Conservation (phyloP, 805 yeast species). For the Schwanniomyces occidentalis region DNA sequence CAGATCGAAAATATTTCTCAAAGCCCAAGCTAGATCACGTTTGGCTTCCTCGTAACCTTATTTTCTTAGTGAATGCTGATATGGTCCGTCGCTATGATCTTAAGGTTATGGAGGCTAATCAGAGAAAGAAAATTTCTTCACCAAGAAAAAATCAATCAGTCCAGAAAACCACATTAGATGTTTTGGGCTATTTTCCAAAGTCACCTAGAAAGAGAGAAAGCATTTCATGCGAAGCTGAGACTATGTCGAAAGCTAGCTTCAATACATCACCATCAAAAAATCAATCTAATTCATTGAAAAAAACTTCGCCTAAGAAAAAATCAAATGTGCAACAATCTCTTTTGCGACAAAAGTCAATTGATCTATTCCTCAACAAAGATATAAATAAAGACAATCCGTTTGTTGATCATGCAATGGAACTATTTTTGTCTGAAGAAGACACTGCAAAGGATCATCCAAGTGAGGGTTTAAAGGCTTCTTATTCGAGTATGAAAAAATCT, state of each 20-base stretch:
- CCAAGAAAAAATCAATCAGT: constrained; percentile 15
- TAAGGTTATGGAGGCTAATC: constrained; percentile 1
- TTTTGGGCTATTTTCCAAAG: constrained; percentile 8
- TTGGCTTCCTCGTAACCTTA: constrained; percentile 22
- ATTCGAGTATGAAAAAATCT: neutral
- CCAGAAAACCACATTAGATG: constrained; percentile 30
- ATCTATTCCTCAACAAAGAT: constrained; percentile 1
- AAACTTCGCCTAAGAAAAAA: neutral
- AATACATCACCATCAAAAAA: too few species aligned
- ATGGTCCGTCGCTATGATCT: constrained; percentile 14
- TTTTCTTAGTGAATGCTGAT: constrained; percentile 14
- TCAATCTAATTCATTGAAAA: neutral
- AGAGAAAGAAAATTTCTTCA: constrained; percentile 10
- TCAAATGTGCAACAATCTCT: neutral
- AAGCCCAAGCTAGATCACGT: constrained; percentile 9
- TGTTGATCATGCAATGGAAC: neutral
- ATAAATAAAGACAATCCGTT: constrained; percentile 2
- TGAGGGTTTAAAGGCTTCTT: neutral
- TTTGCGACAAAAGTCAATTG: constrained; percentile 3
- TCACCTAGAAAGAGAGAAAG: constrained; percentile 10
- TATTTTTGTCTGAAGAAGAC: neutral
- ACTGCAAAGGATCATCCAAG: neutral
- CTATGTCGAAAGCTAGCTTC: too few species aligned
- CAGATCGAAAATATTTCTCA: too few species aligned
- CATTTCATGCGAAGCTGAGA: too few species aligned